Evolutionary conservation across 2,329 filamentous ascomycete genomes (phyloP), one percentile per base, ranked within the genome.

Genomic region (Xylariomycetidae sp.): DNA sequence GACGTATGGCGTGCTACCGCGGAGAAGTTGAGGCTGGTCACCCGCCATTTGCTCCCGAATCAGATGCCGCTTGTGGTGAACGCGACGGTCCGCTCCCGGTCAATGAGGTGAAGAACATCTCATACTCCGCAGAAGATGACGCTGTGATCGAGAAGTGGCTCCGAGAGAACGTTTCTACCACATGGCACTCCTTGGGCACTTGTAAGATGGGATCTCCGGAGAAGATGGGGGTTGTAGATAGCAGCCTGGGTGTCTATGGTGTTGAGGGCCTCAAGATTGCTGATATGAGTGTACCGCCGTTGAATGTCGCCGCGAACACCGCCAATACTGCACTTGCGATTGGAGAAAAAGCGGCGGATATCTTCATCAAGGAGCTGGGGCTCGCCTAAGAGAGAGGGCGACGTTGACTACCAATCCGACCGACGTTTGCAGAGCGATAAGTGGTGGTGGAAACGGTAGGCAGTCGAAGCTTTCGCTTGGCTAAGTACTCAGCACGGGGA

Each of bases 1-100:
- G 75, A 2, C 68, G 74, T 12, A 70, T 74, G 52, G 53, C 61
- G 3, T 59, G 65, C 30, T 77, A 67, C 54, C 42, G 61, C 37
- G 61, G 71, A 44, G 61, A 70, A 42, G 25, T 70, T 2, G 54
- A 58, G 2, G 42, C 53, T 3, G 54, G 60, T 0, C 65, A 70
- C 34, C 69, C 70, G 0, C 43, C 53, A 13, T 74, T 73, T 40
- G 48, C 61, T 0, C 37, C 52, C 1, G 53, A 44, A 0, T 68
- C 64, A 0, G 51, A 59, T 10, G 68, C 65, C 0, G 56, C 56
- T 0, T 45, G 54, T 23, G 55, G 41, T 59, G 37, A 46, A 8
- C 37, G 28, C 4, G 46, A 53, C 10, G 38, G 25, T 13, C 39
- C 43, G n/a, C 26, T 44, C 25, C 31, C 25, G 1, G 8, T 14